These are phyloP conservation scores for Candida piceae DNA, from an alignment of 805 yeast genomes.

Conservation along the genomic window DNA sequence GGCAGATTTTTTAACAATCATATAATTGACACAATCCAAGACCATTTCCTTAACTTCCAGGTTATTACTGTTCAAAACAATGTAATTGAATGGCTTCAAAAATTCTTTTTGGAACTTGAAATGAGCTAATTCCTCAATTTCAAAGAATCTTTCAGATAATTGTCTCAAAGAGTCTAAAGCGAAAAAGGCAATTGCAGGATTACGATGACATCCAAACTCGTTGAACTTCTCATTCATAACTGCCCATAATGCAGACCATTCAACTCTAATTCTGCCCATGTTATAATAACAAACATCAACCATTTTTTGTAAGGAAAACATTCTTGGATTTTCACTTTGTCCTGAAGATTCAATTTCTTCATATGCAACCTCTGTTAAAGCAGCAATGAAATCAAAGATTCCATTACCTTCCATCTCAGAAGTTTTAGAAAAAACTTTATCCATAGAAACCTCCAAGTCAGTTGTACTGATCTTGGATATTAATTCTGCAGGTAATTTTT, in stretches of 20 bases:
- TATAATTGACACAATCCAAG: conserved; percentile 80
- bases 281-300: conserved; percentile 97
- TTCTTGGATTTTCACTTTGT: conserved; percentile 75
- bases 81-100: conserved; percentile 81
- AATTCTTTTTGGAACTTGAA: conserved; percentile 95
- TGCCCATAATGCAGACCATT: conserved; percentile 95
- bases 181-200: conserved; percentile 73
- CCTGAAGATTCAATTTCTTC: conserved; percentile 92
- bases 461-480: conserved; percentile 56
- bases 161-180: conserved; percentile 94
- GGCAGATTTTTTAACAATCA: conserved; percentile 70
- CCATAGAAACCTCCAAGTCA: conserved; percentile 74
- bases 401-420: conserved; percentile 75
- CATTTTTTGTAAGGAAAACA: conserved; percentile 89
- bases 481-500: conserved; percentile 54
- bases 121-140: conserved; percentile 89
- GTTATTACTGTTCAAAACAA: conserved; percentile 62
- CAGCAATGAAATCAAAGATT: conserved; percentile 80
- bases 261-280: conserved; percentile 92
- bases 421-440: conserved; percentile 81
- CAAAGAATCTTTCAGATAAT: conserved; percentile 84
- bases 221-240: conserved; percentile 89
- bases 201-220: conserved; percentile 74
- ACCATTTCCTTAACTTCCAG: conserved; percentile 81
- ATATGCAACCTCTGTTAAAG: conserved; percentile 77